Conservation (phyloP, 345 rosid species). For the Cochlearia excelsa region DNA sequence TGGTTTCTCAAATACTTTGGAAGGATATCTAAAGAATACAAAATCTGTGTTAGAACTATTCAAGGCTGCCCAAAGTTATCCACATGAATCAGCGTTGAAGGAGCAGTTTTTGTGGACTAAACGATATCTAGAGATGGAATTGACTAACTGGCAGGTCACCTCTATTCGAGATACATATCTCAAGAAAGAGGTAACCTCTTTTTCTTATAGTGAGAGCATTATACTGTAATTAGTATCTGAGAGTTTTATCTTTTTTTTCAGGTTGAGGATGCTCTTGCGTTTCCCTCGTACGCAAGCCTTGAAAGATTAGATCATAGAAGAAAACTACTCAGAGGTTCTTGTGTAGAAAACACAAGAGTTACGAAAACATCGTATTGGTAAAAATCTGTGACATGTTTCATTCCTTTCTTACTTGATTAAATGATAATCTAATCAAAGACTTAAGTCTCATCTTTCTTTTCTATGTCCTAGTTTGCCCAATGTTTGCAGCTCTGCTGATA, state of each 20-base stretch:
- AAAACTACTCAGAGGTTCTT: slow-evolving; percentile 49
- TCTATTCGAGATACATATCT: slow-evolving; percentile 35
- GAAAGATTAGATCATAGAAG: slow-evolving; percentile 58
- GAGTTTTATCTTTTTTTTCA: slow-evolving; percentile 39
- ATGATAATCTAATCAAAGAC: slow-evolving; percentile 3
- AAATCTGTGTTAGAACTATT: slow-evolving; percentile 58
- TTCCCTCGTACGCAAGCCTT: slow-evolving; percentile 51
- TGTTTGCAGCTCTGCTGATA: slow-evolving; percentile 44
- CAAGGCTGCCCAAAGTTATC: slow-evolving; percentile 59
- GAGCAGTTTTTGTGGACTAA: slow-evolving; percentile 54
- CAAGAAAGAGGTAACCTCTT: slow-evolving; percentile 44
- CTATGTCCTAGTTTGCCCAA: slow-evolving; percentile 44
- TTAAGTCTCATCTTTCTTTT: slow-evolving; percentile 2
- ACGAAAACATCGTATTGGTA: slow-evolving; percentile 67
- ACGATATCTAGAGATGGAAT: slow-evolving; percentile 46
- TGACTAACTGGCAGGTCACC: slow-evolving; percentile 38
- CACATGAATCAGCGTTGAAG: slow-evolving; percentile 51
- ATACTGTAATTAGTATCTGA: background rate
- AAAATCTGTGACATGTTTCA: background rate
- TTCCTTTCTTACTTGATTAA: background rate
- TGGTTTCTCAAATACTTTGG: slow-evolving; percentile 47
- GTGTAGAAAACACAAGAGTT: slow-evolving; percentile 41
- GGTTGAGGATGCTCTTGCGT: slow-evolving; percentile 64
- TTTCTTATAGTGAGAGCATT: slow-evolving; percentile 10
- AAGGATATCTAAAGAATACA: slow-evolving; percentile 55